Evolutionary conservation across 208 protist species (phyloP), one percentile per base, ranked within the genome.

Genomic region (Balamuthia mandrillaris): DNA sequence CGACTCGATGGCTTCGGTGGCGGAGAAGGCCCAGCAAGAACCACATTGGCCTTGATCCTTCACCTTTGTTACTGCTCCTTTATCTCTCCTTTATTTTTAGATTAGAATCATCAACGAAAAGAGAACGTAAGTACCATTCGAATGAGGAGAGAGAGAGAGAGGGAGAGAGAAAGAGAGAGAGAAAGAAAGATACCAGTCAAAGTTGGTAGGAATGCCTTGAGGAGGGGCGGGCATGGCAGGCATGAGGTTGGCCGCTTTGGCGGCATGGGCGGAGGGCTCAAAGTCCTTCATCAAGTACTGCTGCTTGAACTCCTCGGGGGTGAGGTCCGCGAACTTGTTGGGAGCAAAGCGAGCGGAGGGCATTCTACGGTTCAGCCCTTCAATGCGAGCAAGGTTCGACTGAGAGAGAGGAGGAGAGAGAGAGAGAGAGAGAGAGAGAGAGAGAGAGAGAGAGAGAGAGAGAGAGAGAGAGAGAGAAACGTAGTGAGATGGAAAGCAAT

Each of bases 1-100:
- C 37, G 95, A 91, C 87, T 98, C 96, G 54, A 97, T 92, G 84
- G 95, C 93, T 66, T 95, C 92, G 58, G 94, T 95, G 33, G 96
- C 89, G 16, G 95, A 95, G 95, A 98, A 97, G 70, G 95, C 89
- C 96, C 96, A 98, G 91, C 95, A 75, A 24, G 39, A 52, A 42
- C 65, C 65, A 42, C 65, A 75, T 21, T 24, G 21, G 37, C n/a
- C 91, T 86, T 97, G 95, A 84, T 97, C 81, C 92, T 97, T 97
- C 66, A 98, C 95, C 9, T 75, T 84, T 29, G 95, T 96, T 63
- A 97, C 94, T 14, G 90, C 92, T 44, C 93, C 93, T 44, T 95
- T 60, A 54, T 91, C 65, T 45, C 93, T 91, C 96, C 95, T n/a
- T n/a, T n/a, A n/a, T n/a, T n/a, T n/a, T n/a, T n/a, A n/a, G n/a